Evolutionary conservation across 1,139 yeast genomes (phyloP).

Genomic region (Casaregolazyma lundiana): DNA sequence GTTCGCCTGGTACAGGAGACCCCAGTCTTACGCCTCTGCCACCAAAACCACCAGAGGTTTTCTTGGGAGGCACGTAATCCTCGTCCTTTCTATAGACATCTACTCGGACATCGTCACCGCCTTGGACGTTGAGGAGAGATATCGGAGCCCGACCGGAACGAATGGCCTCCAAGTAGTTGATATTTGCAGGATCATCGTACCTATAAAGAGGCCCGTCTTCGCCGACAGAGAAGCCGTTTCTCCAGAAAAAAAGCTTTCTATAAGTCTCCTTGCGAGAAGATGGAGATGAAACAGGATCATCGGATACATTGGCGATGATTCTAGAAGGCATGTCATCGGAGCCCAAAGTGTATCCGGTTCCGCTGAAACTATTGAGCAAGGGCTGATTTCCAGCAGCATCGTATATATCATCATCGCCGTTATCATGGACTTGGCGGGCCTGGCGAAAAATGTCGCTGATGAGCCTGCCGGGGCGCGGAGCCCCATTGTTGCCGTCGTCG

Average conservation of each 20-base stretch:
- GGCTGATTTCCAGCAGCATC: constrained; percentile 18
- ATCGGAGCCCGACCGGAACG: constrained; percentile 94
- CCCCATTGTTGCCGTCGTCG: constrained; percentile 40
- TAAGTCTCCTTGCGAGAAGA: constrained; percentile 24
- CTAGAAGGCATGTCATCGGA: constrained; percentile 35
- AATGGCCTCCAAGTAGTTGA: constrained; percentile 68
- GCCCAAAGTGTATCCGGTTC: constrained; percentile 82
- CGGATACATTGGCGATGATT: constrained; percentile 19
- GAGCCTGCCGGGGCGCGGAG: constrained; percentile 28
- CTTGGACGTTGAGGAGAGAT: constrained; percentile 70
- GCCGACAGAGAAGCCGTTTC: constrained; percentile 84
- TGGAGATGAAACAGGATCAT: constrained; percentile 21
- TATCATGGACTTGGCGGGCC: constrained; percentile 40
- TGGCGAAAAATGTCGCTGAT: constrained; percentile 57
- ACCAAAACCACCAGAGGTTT: constrained; percentile 61
- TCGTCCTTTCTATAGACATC: constrained; percentile 82
- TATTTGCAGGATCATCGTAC: constrained; percentile 87
- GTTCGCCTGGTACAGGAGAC: constrained; percentile 61
- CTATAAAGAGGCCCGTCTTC: constrained; percentile 84
- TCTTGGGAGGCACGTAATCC: constrained; percentile 70
- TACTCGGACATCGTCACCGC: constrained; percentile 95
- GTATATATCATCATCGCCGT: constrained; percentile 30
- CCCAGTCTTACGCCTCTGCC: constrained; percentile 92
- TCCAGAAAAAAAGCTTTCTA: constrained; percentile 85
- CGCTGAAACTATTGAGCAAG: constrained; percentile 44